phyloP scores from a whole-genome alignment of 768 basidiomycete genomes.

The Holtermannia corniformis region DNA sequence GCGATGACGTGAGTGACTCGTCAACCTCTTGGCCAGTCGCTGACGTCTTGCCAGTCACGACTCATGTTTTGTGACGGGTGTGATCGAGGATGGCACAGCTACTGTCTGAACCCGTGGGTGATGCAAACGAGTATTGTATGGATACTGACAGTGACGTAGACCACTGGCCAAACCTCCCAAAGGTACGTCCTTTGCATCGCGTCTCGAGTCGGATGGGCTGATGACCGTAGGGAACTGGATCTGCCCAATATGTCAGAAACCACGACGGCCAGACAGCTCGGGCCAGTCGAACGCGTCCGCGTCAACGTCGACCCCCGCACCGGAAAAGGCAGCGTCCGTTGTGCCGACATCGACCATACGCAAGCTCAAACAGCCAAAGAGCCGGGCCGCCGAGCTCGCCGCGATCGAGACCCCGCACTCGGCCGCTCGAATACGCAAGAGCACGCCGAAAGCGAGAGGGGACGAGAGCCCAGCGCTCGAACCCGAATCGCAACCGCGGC shows the following conservation, averaged over 20 bases:
- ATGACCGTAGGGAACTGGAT: conserved; percentile 32
- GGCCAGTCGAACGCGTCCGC: too few species aligned
- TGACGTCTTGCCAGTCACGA: conserved; percentile 50
- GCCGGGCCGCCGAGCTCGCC: not conserved
- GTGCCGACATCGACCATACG: conserved; percentile 7
- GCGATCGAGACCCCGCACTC: not conserved
- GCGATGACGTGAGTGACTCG: conserved; percentile 64
- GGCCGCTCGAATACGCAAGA: not conserved
- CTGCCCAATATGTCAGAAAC: conserved; percentile 34
- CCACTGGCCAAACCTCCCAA: conserved; percentile 61
- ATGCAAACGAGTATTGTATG: conserved; percentile 44
- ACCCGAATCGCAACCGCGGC: not conserved
- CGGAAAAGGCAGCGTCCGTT: conserved; percentile 8
- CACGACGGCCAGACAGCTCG: not conserved
- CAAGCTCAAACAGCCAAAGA: conserved; percentile 17
- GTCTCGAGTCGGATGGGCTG: too few species aligned
- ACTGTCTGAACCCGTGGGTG: conserved; percentile 33
- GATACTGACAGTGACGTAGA: conserved; percentile 60
- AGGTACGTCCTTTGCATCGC: conserved; percentile 69
- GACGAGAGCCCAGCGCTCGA: not conserved
- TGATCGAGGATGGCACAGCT: conserved; percentile 52
- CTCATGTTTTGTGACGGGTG: conserved; percentile 90
- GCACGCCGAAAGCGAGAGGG: not conserved
- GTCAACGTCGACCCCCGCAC: too few species aligned
- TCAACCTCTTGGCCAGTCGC: conserved; percentile 1